Conservation (phyloP, 1,284 basidiomycete species). For the Cerrena zonata region DNA sequence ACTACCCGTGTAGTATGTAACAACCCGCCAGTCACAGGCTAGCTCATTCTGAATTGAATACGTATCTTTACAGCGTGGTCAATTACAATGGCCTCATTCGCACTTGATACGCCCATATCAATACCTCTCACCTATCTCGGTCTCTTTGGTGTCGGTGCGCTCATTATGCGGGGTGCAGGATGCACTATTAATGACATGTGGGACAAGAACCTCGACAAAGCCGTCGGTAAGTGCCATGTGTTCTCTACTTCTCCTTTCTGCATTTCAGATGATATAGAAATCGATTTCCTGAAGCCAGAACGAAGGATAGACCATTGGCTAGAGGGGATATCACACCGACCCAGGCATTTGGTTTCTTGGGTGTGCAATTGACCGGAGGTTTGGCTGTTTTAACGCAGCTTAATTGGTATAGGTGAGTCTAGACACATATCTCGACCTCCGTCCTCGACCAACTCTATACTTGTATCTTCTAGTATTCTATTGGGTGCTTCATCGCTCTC, state of each 20-base stretch:
- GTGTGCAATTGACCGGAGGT: slow-evolving; percentile 76
- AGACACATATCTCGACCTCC: not conserved
- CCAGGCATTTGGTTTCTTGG: slow-evolving; percentile 82
- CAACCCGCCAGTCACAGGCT: not conserved
- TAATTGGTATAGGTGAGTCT: slow-evolving; percentile 89
- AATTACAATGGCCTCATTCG: slow-evolving; percentile 89
- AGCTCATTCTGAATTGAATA: not conserved
- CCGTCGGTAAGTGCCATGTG: slow-evolving; percentile 70
- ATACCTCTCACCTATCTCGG: slow-evolving; percentile 71
- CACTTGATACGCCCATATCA: slow-evolving; percentile 57
- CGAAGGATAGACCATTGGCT: slow-evolving; percentile 69
- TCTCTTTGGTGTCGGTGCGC: slow-evolving; percentile 85
- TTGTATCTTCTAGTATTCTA: slow-evolving; percentile 57
- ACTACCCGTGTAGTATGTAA: slow-evolving; percentile 84
- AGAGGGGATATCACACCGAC: slow-evolving; percentile 73
- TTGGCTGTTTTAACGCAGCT: slow-evolving; percentile 87
- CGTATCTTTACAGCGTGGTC: slow-evolving; percentile 72
- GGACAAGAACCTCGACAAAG: slow-evolving; percentile 87
- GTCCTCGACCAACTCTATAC: not conserved
- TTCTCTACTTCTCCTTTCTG: slow-evolving; percentile 1
- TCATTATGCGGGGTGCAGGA: slow-evolving; percentile 96
- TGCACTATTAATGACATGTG: slow-evolving; percentile 99
- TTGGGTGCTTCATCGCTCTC: slow-evolving; percentile 88
- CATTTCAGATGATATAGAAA: slow-evolving; percentile 21
- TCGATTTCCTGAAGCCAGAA: slow-evolving; percentile 50